A percentile compares a stretch with the other conserved stretches of the same genome.
phyloP scores from a whole-genome alignment of 2,329 filamentous ascomycete genomes.

The Epichloe aotearoae region DNA sequence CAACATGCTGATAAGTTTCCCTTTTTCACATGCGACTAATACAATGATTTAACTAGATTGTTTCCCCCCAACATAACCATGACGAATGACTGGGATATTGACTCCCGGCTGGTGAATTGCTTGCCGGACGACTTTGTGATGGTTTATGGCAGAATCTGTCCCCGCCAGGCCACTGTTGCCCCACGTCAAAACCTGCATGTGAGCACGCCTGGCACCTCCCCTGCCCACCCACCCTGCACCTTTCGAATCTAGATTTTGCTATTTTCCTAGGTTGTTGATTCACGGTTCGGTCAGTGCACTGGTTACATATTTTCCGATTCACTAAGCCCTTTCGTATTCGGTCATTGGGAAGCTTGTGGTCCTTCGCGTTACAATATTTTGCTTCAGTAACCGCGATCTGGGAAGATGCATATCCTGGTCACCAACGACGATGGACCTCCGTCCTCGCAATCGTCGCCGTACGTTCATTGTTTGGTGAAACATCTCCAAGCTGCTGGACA shows the following conservation, averaged over 20 bases:
- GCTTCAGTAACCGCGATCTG: neutral
- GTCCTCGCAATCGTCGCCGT: conserved; percentile 64
- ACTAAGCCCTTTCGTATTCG: neutral
- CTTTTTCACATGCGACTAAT: too few species aligned
- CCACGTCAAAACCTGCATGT: neutral
- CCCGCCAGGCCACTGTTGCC: neutral
- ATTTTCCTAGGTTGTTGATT: neutral
- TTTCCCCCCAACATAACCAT: too few species aligned
- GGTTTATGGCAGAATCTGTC: neutral
- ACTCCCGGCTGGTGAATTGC: too few species aligned
- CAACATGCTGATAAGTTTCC: too few species aligned
- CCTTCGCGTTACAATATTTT: neutral
- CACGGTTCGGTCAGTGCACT: neutral
- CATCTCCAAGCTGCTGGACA: conserved; percentile 65
- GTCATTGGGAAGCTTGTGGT: neutral
- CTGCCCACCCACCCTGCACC: neutral
- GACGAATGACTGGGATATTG: too few species aligned
- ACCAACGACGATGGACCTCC: conserved; percentile 76
- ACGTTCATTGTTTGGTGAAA: conserved; percentile 61
- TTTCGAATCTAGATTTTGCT: neutral
- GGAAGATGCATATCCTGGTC: conserved; percentile 48
- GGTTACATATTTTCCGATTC: neutral
- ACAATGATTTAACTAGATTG: too few species aligned
- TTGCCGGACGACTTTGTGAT: neutral
- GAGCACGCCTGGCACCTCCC: neutral